Evolutionary conservation across 345 rosid species (phyloP).

Genomic region (Populus nigra): DNA sequence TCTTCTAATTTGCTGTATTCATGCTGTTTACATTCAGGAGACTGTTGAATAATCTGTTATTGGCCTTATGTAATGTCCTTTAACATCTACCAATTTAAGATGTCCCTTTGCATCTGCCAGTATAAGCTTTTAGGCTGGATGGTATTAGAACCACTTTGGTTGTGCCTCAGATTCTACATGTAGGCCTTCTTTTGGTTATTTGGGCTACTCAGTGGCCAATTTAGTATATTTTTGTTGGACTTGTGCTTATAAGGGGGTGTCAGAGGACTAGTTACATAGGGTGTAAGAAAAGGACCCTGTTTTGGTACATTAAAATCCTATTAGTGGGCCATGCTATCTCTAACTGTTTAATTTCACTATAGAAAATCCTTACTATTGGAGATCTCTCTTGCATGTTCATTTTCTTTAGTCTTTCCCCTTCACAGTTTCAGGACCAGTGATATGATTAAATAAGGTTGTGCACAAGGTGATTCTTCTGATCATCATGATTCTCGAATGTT

Average conservation of each 20-base stretch:
- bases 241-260: background rate
- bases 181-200: background rate
- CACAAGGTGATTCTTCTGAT: background rate
- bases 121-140: background rate
- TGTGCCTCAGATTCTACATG: background rate
- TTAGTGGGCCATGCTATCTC: background rate
- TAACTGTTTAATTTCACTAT: background rate
- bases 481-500: constrained; percentile 13
- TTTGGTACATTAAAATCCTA: background rate
- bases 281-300: background rate
- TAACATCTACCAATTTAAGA: background rate
- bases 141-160: background rate
- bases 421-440: constrained; percentile 4
- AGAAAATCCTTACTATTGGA: background rate
- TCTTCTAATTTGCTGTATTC: background rate
- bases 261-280: background rate
- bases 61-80: background rate
- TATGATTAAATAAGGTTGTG: background rate
- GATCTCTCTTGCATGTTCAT: background rate
- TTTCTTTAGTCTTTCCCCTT: background rate
- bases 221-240: background rate
- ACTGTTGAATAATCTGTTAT: background rate
- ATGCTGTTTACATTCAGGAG: background rate
- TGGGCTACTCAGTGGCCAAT: background rate
- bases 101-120: background rate